A percentile compares a stretch with the other conserved stretches of the same genome.
phyloP scores from a whole-genome alignment of 2,329 filamentous ascomycete species.

The Penicillium sp. region DNA sequence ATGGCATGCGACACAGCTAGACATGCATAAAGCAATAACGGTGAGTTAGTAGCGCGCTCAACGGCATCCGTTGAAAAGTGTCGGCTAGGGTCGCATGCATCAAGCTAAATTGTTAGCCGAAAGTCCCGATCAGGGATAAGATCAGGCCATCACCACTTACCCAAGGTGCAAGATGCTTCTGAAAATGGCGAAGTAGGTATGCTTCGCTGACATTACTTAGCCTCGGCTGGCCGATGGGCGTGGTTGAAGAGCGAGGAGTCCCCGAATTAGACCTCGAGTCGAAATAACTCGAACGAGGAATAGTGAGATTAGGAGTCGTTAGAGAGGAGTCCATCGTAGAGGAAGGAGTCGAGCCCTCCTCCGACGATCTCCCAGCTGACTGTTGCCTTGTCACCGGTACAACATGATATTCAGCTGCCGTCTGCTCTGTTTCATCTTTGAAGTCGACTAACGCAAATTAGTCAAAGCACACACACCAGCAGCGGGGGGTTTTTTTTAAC shows the following conservation, averaged over 20 bases:
- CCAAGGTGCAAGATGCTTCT: conserved; percentile 35
- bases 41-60: conserved; percentile 32
- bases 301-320: conserved; percentile 11
- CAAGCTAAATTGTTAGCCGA: conserved; percentile 25
- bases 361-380: conserved; percentile 22
- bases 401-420: conserved; percentile 37
- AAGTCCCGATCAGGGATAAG: no score
- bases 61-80: conserved; percentile 35
- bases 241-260: conserved; percentile 22
- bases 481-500: conserved; percentile 7
- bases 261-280: conserved; percentile 18
- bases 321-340: conserved; percentile 26
- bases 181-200: conserved; percentile 38
- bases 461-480: not conserved
- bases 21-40: conserved; percentile 37
- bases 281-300: conserved; percentile 14
- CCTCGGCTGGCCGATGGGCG: conserved; percentile 25
- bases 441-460: conserved; percentile 31
- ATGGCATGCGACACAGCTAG: conserved; percentile 38
- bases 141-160: conserved; percentile 15
- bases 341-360: conserved; percentile 30
- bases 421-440: conserved; percentile 40
- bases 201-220: conserved; percentile 34
- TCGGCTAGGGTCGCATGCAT: conserved; percentile 34
- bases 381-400: conserved; percentile 22